A percentile compares a stretch with the other conserved stretches of the same genome.
Conservation (phyloP, 2,329 filamentous ascomycete species). For the Purpureocillium takamizusanense region DNA sequence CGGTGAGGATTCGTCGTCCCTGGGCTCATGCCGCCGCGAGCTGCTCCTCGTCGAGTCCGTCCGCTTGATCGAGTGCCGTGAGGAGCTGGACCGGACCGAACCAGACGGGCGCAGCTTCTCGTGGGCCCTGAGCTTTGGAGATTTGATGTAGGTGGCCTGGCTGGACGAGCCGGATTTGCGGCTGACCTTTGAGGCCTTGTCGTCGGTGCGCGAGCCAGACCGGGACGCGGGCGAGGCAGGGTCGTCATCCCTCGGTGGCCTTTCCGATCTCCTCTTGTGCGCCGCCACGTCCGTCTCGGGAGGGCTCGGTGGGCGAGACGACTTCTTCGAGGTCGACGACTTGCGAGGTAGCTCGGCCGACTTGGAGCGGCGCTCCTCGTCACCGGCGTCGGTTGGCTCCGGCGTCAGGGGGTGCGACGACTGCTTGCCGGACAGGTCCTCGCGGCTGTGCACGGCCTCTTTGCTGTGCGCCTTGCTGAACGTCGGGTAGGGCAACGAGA, state of each 20-base stretch:
- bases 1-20: slow-evolving; percentile 35
- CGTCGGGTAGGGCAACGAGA: slow-evolving; percentile 63
- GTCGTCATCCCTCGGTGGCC: slow-evolving; percentile 16
- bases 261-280: slow-evolving; percentile 26
- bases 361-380: slow-evolving; percentile 30
- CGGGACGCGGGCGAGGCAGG: slow-evolving; percentile 33
- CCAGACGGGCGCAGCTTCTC: slow-evolving; percentile 26
- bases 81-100: slow-evolving; percentile 23
- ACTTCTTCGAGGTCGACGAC: slow-evolving; percentile 29
- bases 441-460: slow-evolving; percentile 63
- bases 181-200: slow-evolving; percentile 40
- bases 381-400: slow-evolving; percentile 60
- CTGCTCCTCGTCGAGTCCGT: slow-evolving; percentile 26
- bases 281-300: slow-evolving; percentile 53
- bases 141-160: slow-evolving; percentile 44
- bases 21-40: slow-evolving; percentile 24
- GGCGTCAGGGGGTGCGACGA: slow-evolving; percentile 49
- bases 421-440: slow-evolving; percentile 31
- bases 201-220: slow-evolving; percentile 36
- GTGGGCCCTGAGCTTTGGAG: slow-evolving; percentile 22
- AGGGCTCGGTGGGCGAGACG: slow-evolving; percentile 48
- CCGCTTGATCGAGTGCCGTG: slow-evolving; percentile 24
- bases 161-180: slow-evolving; percentile 48
- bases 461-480: slow-evolving; percentile 91
- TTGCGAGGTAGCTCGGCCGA: slow-evolving; percentile 33